Evolutionary conservation across 371 early-diverging fungal genomes (phyloP).

Genomic region (Mucor lusitanicus): DNA sequence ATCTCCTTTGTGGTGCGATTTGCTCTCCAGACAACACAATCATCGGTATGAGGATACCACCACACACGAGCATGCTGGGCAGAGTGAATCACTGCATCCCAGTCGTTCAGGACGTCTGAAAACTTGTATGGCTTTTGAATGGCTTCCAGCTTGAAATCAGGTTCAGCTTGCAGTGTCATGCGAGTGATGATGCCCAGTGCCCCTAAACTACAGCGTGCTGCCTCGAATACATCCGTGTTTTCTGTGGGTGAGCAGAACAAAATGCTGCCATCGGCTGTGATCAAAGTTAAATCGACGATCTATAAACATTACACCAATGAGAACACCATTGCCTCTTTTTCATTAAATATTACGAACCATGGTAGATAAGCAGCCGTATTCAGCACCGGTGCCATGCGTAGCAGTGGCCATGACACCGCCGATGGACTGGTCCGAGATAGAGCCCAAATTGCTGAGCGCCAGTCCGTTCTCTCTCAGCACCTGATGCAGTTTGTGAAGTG

Average conservation of each 20-base stretch:
- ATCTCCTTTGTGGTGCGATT: slow-evolving; percentile 60
- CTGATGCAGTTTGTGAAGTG: slow-evolving; percentile 63
- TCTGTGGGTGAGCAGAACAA: slow-evolving; percentile 50
- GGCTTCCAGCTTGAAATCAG: slow-evolving; percentile 68
- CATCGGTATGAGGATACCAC: slow-evolving; percentile 87
- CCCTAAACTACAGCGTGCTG: slow-evolving; percentile 78
- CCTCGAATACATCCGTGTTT: slow-evolving; percentile 62
- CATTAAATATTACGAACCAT: slow-evolving; percentile 36
- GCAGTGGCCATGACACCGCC: slow-evolving; percentile 82
- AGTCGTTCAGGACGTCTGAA: slow-evolving; percentile 57
- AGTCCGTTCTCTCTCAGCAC: slow-evolving; percentile 60
- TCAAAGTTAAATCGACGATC: slow-evolving; percentile 61
- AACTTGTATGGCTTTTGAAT: slow-evolving; percentile 69
- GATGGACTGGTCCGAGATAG: slow-evolving; percentile 83
- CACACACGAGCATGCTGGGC: slow-evolving; percentile 83
- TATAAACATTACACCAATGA: slow-evolving; percentile 14
- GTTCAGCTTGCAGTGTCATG: slow-evolving; percentile 73
- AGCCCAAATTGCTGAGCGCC: slow-evolving; percentile 77
- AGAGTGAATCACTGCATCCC: slow-evolving; percentile 58
- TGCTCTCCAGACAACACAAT: slow-evolving; percentile 77
- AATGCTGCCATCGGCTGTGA: slow-evolving; percentile 59
- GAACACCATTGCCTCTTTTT: neutral
- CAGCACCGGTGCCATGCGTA: slow-evolving; percentile 82
- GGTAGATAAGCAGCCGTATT: slow-evolving; percentile 68
- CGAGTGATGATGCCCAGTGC: slow-evolving; percentile 76